Evolutionary conservation across 2,329 filamentous ascomycete genomes (phyloP), one percentile per base, ranked within the genome.

Genomic region (Ophiognomonia clavigignenti-juglandacearum): DNA sequence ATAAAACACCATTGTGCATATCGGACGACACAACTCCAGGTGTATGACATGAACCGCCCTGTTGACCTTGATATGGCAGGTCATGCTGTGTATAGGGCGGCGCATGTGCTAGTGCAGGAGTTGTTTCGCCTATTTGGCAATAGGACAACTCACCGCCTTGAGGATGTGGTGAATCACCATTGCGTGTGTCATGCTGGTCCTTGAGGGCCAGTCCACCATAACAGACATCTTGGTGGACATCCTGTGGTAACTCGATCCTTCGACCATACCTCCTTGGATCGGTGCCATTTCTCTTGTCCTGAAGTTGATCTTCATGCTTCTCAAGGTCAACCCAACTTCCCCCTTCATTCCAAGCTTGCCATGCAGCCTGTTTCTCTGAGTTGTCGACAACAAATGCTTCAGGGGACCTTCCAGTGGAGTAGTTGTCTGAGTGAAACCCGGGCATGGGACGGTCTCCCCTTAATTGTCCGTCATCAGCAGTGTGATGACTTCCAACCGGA

Each of bases 251-350:
- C n/a, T 13, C 32, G 38, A 35, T 38, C 22, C 36, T 16, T 22
- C 19, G 18, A 32, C 29, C 7, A 20, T 39, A 7, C 31, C 18
- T 27, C 18, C 14, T n/a, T 16, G 16, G 3, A 8, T 16, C 16
- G 13, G 18, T 16, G 6, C n/a, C n/a, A n/a, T 34, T n/a, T 16
- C 29, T 1, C 6, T 16, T n/a, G 9, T 24, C 2, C 4, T 43
- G 37, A 8, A 35, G 34, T n/a, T n/a, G n/a, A 29, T 37, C 42
- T 23, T 56, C 57, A 6, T 54, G 54, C 14, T 53, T 18, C 4
- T 11, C 56, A 44, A 59, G 51, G 37, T 57, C 53, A 16, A 61
- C 52, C 59, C 58, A 61, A 39, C 56, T 60, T 10, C 45, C 52
- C 3, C 35, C 51, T 10, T 29, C 41, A n/a, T 14, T 41, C 20